Conservation (phyloP, 1,284 basidiomycete genomes). For the Coniophora puteana region DNA sequence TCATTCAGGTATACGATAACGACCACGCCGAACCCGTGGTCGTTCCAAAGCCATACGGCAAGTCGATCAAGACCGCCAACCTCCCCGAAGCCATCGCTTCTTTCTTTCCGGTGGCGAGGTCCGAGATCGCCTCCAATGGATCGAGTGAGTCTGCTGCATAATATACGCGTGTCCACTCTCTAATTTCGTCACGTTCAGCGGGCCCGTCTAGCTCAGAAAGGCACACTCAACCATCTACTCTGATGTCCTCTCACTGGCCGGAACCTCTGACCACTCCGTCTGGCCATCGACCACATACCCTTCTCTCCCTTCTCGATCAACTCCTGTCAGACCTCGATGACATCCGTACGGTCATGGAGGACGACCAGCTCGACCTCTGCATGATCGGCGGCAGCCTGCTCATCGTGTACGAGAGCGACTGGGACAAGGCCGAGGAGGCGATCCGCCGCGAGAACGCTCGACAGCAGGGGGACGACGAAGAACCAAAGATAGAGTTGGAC, state of each 20-base stretch:
- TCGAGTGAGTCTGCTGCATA: no score
- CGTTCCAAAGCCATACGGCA: constrained; percentile 81
- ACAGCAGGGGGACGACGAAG: constrained; percentile 33
- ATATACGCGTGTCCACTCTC: no score
- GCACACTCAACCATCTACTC: constrained; percentile 8
- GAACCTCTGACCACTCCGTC: no score
- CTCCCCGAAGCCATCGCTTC: constrained; percentile 71
- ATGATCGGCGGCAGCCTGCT: constrained; percentile 84
- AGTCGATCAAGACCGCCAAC: constrained; percentile 62
- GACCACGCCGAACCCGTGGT: constrained; percentile 47
- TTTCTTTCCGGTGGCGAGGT: constrained; percentile 71
- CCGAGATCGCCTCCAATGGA: background rate
- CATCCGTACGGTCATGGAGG: constrained; percentile 49
- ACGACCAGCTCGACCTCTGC: constrained; percentile 69
- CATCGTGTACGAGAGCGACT: constrained; percentile 81
- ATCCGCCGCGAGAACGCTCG: constrained; percentile 38
- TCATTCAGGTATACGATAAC: constrained; percentile 76
- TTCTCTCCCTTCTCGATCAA: constrained; percentile 59
- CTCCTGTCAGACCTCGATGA: constrained; percentile 56
- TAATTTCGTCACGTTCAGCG: no score
- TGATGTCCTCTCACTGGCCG: no score
- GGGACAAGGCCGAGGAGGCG: constrained; percentile 35
- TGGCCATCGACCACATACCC: constrained; percentile 52
- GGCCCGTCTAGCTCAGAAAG: background rate
- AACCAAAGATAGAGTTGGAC: constrained; percentile 19